A percentile compares a stretch with the other conserved stretches of the same genome.
phyloP scores from a whole-genome alignment of 768 basidiomycete species.

The Lentinula edodes region DNA sequence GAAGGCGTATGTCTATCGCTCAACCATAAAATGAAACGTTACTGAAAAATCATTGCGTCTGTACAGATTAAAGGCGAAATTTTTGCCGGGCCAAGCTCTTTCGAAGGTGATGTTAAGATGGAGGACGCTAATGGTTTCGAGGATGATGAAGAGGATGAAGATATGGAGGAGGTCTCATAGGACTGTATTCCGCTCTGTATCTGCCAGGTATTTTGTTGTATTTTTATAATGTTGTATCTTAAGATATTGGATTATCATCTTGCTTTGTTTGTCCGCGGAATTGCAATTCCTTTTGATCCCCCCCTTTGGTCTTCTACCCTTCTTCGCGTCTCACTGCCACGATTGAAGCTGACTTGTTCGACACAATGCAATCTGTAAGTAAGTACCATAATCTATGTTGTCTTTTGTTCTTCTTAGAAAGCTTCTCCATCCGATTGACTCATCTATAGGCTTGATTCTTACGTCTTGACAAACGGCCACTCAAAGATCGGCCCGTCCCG shows the following conservation, averaged over 20 bases:
- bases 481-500: background rate
- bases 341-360: background rate
- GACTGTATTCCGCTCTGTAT: background rate
- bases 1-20: conserved; percentile 40
- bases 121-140: conserved; percentile 50
- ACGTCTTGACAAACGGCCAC: background rate
- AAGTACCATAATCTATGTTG: too few relatives aligned
- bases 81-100: conserved; percentile 32
- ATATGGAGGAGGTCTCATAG: conserved; percentile 71
- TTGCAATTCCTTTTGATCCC: too few relatives aligned
- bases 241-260: background rate
- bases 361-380: background rate
- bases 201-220: conserved; percentile 6
- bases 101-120: conserved; percentile 36
- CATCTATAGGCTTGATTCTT: background rate
- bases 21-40: background rate
- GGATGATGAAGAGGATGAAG: conserved; percentile 54
- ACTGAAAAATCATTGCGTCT: background rate
- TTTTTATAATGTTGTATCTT: background rate
- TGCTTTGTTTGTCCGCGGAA: too few relatives aligned
- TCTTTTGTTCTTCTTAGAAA: background rate
- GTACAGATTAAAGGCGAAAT: conserved; percentile 41
- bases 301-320: too few relatives aligned
- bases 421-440: background rate
- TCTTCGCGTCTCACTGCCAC: background rate